Evolutionary conservation across 768 basidiomycete genomes (phyloP).

Genomic region (Gymnopilus dilepis): DNA sequence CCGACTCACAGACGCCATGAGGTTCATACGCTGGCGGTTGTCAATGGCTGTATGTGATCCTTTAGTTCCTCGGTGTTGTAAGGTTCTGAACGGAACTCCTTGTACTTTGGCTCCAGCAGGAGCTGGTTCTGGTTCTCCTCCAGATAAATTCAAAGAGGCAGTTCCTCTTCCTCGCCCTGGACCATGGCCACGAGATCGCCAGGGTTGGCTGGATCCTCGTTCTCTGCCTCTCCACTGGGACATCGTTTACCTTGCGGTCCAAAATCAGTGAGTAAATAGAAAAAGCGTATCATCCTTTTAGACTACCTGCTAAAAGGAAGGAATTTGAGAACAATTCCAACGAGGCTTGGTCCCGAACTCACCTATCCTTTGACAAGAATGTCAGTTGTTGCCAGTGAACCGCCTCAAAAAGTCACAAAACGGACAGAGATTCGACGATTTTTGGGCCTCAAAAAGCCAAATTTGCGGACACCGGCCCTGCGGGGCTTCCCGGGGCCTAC

Average conservation of each 20-base stretch:
- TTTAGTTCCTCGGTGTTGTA: neutral
- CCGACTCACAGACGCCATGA: constrained; percentile 74
- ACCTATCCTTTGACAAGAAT: too few relatives aligned
- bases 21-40: constrained; percentile 54
- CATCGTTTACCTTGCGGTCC: neutral
- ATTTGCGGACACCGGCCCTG: neutral
- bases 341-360: too few relatives aligned
- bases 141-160: neutral
- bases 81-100: neutral
- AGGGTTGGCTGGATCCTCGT: constrained; percentile 4
- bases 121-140: neutral
- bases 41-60: neutral
- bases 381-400: too few relatives aligned
- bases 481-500: neutral
- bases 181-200: constrained; percentile 19
- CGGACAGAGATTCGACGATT: neutral
- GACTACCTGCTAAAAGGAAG: neutral
- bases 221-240: constrained; percentile 2
- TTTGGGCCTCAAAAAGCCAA: neutral
- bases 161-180: constrained; percentile 16
- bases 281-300: neutral
- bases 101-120: neutral
- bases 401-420: neutral
- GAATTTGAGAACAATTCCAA: neutral
- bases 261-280: neutral